These are phyloP conservation scores for Ilex asprella DNA, from an alignment of 257 asterid species.

Conservation along the genomic window DNA sequence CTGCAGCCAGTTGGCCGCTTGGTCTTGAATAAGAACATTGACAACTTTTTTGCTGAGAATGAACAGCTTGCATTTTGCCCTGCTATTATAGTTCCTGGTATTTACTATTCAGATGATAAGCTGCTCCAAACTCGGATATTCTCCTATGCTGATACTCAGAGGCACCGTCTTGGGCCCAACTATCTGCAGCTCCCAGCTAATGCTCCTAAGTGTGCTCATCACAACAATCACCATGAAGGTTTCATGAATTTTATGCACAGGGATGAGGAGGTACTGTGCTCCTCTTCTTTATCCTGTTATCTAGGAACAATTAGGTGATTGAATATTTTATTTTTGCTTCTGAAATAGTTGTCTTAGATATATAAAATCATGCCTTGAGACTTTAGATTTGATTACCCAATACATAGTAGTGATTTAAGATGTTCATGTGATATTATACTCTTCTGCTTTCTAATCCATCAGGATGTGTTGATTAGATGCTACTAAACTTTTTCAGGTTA, in stretches of 20 bases:
- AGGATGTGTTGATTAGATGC: background rate
- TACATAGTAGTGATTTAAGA: too few species aligned
- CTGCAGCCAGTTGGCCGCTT: conserved; percentile 96
- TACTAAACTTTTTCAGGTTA: conserved; percentile 31
- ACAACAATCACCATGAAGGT: conserved; percentile 72
- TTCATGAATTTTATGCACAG: conserved; percentile 74
- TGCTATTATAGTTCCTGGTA: conserved; percentile 53
- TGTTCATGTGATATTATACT: background rate
- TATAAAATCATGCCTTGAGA: background rate
- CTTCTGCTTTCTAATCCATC: background rate
- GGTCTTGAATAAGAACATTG: conserved; percentile 90
- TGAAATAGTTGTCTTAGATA: background rate
- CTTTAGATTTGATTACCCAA: background rate
- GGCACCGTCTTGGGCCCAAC: conserved; percentile 85
- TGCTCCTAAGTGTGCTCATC: conserved; percentile 64
- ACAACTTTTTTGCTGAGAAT: conserved; percentile 73
- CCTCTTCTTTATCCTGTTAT: background rate
- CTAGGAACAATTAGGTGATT: background rate
- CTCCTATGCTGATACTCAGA: conserved; percentile 65
- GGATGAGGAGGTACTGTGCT: conserved; percentile 59
- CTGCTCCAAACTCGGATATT: conserved; percentile 60
- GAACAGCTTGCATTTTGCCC: conserved; percentile 72
- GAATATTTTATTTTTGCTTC: background rate
- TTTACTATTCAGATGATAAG: conserved; percentile 62
- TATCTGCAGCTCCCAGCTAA: conserved; percentile 66